Evolutionary conservation across 139 green algal genomes (phyloP).

Genomic region (Zygnema circumcarinatum): DNA sequence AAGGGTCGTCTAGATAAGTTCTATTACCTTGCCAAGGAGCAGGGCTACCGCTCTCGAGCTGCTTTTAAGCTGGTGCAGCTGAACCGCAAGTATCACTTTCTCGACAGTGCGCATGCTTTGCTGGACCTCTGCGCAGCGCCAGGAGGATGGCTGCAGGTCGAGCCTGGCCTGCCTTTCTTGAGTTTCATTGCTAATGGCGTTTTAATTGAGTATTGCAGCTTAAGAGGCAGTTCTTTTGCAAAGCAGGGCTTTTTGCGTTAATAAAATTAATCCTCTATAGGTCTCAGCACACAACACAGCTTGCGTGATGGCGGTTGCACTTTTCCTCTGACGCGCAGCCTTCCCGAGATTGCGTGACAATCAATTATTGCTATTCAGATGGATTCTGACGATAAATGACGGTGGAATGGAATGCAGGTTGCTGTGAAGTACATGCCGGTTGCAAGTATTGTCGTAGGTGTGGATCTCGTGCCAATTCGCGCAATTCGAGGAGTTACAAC

Average conservation of each 20-base stretch:
- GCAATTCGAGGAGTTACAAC: conserved; percentile 85
- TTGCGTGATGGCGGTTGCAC: too few relatives aligned
- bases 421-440: conserved; percentile 93
- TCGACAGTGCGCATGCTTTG: conserved; percentile 75
- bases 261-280: too few relatives aligned
- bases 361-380: too few relatives aligned
- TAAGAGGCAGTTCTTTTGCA: background rate
- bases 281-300: too few relatives aligned
- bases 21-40: conserved; percentile 98
- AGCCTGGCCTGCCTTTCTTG: background rate
- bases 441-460: conserved; percentile 86
- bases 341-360: too few relatives aligned
- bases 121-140: conserved; percentile 98
- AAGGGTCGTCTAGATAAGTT: conserved; percentile 87
- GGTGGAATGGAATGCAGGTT: too few relatives aligned
- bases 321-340: too few relatives aligned
- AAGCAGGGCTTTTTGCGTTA: conserved; percentile 7
- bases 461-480: conserved; percentile 94
- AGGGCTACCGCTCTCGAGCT: conserved; percentile 96
- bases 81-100: conserved; percentile 95
- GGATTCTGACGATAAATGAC: too few relatives aligned
- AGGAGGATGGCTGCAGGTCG: conserved; percentile 72
- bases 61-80: conserved; percentile 99
- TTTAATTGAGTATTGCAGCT: too few relatives aligned
- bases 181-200: too few relatives aligned